Evolutionary conservation across 1,284 basidiomycete species (phyloP), one percentile per base, ranked within the genome.

Genomic region (Lignosus rhinocerotis): DNA sequence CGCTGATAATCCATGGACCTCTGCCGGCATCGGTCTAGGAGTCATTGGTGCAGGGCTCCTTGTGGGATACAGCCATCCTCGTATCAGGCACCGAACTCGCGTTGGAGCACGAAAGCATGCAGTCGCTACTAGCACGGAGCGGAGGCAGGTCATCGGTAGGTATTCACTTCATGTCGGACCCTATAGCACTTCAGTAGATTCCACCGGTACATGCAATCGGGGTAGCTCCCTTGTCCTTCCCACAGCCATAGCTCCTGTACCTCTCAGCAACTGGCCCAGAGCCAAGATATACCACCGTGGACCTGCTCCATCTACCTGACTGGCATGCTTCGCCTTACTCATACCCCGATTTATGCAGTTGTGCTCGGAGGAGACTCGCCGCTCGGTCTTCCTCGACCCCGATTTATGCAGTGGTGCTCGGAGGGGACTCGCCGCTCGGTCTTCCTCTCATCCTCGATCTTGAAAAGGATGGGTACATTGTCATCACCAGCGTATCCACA

Each of bases 291-390:
- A 11, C 36, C 36, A 31, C 8, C 45, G 19, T 16, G 36, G 36
- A 38, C 39, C 14, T 42, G 39, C n/a, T 21, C 14, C n/a, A 1
- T 11, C 21, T 21, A 17, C 9, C n/a, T 21, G 16, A 38, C 17
- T 8, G 5, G 39, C 1, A 42, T 12, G 8, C 39, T 42, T 44
- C 43, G 17, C 32, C 3, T 47, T 44, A 25, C 48, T 44, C 12
- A 41, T 33, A 31, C 17, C 25, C 1, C 21, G 17, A 56, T 52
- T 16, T 31, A 42, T 59, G 5, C 67, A 92, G 91, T 93, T 48
- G 81, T 94, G 21, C 80, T 94, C 47, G 92, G 92, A 42, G 92
- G 86, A 17, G 92, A 94, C 67, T 78, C 81, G 32, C 82, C 86
- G 0, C 78, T 88, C n/a, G n/a, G n/a, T n/a, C n/a, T n/a, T n/a